Evolutionary conservation across 78 protist species (phyloP), one percentile per base, ranked within the genome.

Genomic region (Anaeramoeba ignava): DNA sequence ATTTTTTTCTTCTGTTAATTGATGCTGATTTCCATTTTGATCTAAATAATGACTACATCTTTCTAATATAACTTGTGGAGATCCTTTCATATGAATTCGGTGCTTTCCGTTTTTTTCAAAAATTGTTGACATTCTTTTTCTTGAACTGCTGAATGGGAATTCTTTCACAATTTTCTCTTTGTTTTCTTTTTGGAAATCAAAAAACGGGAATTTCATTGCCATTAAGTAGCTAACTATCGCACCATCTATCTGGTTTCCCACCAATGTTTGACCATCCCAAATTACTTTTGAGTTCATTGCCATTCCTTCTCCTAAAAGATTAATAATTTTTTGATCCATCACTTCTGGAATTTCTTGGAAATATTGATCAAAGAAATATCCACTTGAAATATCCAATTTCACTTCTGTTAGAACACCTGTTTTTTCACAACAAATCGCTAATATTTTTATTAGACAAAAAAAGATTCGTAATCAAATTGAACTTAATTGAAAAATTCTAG

Each of bases 401-500:
- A 94, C 93, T 73, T 88, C 85, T 3, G 98, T 96, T 12, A 95
- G 90, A 0, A 98, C 96, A 33, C 99, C 99, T 31, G 99, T 96
- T 91, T 92, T 78, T 82, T 93, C 95, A 2, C 90, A 27, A 89
- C 94, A 91, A 36, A 93, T 91, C 81, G 78, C n/a, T n/a, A n/a
- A n/a, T n/a, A n/a, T n/a, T n/a, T n/a, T n/a, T n/a, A n/a, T n/a
- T n/a, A n/a, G n/a, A n/a, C n/a, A n/a, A n/a, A n/a, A n/a, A n/a
- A n/a, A n/a, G n/a, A n/a, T n/a, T n/a, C n/a, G n/a, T n/a, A n/a
- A n/a, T n/a, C n/a, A n/a, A n/a, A n/a, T n/a, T n/a, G n/a, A n/a
- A n/a, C n/a, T n/a, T n/a, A n/a, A n/a, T n/a, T n/a, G n/a, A n/a
- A n/a, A n/a, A n/a, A n/a, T n/a, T n/a, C n/a, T n/a, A n/a, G n/a